phyloP scores from a whole-genome alignment of 148 eudicot species.

The Amaranthus cruentus region DNA sequence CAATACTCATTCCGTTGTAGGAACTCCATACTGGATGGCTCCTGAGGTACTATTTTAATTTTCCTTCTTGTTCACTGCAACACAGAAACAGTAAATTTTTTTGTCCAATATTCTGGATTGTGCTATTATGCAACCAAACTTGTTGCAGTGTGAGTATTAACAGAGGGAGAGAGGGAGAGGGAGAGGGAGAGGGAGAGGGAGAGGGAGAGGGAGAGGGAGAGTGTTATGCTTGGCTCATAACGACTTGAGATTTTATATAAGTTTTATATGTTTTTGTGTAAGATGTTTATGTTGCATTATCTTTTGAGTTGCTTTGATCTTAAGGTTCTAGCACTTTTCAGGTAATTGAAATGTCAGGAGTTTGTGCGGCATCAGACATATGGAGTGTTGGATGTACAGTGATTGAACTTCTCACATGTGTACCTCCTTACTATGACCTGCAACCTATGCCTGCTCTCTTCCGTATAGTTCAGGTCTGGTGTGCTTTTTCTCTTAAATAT shows the following conservation, averaged over 20 bases:
- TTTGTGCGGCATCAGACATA: slow-evolving; percentile 98
- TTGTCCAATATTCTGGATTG: slow-evolving; percentile 1
- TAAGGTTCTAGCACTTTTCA: slow-evolving; percentile 28
- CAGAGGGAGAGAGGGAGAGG: too few relatives aligned
- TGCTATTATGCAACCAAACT: not conserved
- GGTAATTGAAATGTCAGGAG: slow-evolving; percentile 99
- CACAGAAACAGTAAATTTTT: not conserved
- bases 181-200: too few relatives aligned
- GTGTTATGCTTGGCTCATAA: too few relatives aligned
- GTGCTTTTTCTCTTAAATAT: not conserved
- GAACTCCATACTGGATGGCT: slow-evolving; percentile 99
- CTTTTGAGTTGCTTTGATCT: not conserved
- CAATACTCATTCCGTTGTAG: slow-evolving; percentile 98
- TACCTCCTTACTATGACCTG: slow-evolving; percentile 97
- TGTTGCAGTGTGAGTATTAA: not conserved
- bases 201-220: too few relatives aligned
- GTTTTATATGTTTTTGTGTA: not conserved
- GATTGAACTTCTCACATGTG: slow-evolving; percentile 94
- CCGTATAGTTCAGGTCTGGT: slow-evolving; percentile 90
- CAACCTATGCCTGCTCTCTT: slow-evolving; percentile 99
- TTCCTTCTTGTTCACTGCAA: not conserved
- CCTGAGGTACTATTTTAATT: slow-evolving; percentile 63
- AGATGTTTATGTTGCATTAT: not conserved
- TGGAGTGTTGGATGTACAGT: slow-evolving; percentile 99
- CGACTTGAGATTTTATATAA: too few relatives aligned